These are phyloP conservation scores for Durusdinium trenchii DNA, from an alignment of 73 alveolate species.

Conservation along the genomic window DNA sequence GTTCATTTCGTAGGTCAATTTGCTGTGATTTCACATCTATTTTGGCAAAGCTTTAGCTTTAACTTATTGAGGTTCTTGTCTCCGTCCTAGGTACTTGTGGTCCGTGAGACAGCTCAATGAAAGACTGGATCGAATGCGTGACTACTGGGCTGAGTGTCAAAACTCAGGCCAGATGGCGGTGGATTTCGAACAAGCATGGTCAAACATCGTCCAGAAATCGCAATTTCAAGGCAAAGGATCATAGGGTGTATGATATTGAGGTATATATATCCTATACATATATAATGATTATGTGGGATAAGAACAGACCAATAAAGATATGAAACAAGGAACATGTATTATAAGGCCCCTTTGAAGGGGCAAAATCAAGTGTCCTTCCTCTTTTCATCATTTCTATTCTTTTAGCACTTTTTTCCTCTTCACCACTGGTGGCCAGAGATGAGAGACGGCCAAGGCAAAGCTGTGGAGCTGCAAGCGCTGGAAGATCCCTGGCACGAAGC, in stretches of 20 bases:
- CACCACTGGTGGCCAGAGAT: background rate
- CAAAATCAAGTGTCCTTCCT: no score
- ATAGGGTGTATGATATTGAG: no score
- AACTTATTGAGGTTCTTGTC: background rate
- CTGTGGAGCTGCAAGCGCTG: slow-evolving; percentile 51
- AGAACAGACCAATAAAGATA: no score
- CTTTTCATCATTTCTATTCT: no score
- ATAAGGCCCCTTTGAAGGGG: no score
- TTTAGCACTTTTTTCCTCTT: no score
- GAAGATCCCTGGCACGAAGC: slow-evolving; percentile 95
- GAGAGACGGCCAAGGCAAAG: background rate
- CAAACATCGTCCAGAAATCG: no score
- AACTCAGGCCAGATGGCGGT: slow-evolving; percentile 24
- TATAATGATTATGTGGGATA: no score
- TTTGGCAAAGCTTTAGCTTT: background rate
- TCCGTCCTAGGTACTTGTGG: slow-evolving; percentile 51
- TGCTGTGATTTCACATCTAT: background rate
- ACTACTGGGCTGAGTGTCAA: slow-evolving; percentile 75
- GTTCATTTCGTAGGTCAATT: background rate
- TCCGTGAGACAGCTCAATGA: slow-evolving; percentile 77
- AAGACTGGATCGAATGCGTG: slow-evolving; percentile 75
- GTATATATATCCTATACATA: no score
- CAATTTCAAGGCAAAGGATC: no score
- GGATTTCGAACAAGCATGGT: background rate
- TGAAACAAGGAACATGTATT: no score